phyloP scores from a whole-genome alignment of 2,329 filamentous ascomycete species.

The Colletotrichum navitas region DNA sequence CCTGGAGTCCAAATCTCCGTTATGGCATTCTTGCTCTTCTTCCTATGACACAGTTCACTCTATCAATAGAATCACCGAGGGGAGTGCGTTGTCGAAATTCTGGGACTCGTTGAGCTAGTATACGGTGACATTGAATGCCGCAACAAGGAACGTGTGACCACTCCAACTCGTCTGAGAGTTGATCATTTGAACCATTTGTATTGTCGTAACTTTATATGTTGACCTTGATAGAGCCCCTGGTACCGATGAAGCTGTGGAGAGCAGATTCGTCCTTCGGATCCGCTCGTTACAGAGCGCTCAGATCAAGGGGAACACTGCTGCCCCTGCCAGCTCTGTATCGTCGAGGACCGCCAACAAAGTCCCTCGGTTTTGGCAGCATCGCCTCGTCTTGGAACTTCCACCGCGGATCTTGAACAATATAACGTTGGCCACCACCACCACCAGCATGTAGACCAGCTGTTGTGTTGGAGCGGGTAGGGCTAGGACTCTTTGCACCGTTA shows the following conservation, averaged over 20 bases:
- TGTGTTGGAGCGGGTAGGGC: conserved; percentile 55
- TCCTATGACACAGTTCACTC: not conserved
- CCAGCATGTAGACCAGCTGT: conserved; percentile 40
- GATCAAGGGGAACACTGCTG: conserved; percentile 92
- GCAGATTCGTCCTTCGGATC: not conserved
- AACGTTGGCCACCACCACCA: conserved; percentile 51
- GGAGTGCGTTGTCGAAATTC: not conserved
- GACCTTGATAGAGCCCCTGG: not conserved
- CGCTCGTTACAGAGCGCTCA: conserved; percentile 66
- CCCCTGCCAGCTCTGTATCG: conserved; percentile 91
- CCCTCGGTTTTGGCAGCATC: conserved; percentile 85
- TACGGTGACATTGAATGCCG: not conserved
- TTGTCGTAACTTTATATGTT: not conserved
- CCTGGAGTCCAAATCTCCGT: not conserved
- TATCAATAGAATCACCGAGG: not conserved
- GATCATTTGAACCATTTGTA: not conserved
- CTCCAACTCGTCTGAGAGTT: not conserved
- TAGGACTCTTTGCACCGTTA: conserved; percentile 70
- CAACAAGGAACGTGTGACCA: not conserved
- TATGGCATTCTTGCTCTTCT: not conserved
- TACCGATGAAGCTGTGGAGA: not conserved
- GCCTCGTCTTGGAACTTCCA: conserved; percentile 91
- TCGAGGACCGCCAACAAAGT: conserved; percentile 80
- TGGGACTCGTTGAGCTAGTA: not conserved
- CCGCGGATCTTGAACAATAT: conserved; percentile 79